phyloP scores from a whole-genome alignment of 371 early-diverging fungal genomes.

The Rhizopus sp. region DNA sequence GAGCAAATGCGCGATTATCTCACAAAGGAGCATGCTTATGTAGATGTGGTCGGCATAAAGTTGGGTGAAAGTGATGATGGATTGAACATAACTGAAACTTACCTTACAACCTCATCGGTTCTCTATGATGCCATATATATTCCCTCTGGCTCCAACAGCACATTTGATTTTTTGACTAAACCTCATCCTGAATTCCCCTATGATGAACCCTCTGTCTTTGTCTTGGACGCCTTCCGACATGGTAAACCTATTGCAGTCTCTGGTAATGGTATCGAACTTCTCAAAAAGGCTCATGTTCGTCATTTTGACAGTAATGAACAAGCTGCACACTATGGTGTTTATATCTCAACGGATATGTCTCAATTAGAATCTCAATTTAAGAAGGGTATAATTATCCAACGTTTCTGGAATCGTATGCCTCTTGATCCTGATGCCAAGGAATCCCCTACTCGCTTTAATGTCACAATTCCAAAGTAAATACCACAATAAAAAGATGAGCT shows the following conservation, averaged over 20 bases:
- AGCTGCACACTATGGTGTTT: slow-evolving; percentile 33
- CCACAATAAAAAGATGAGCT: background rate
- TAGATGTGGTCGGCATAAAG: slow-evolving; percentile 30
- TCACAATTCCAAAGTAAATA: background rate
- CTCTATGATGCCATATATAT: slow-evolving; percentile 46
- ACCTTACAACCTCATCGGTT: slow-evolving; percentile 33
- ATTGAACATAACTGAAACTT: slow-evolving; percentile 31
- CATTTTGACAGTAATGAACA: slow-evolving; percentile 40
- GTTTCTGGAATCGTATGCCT: slow-evolving; percentile 42
- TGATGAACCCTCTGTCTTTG: slow-evolving; percentile 36
- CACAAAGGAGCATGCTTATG: slow-evolving; percentile 31
- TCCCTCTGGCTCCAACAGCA: slow-evolving; percentile 29
- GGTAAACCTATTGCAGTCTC: slow-evolving; percentile 45
- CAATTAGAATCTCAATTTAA: slow-evolving; percentile 12
- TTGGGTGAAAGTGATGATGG: slow-evolving; percentile 26
- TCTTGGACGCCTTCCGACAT: slow-evolving; percentile 41
- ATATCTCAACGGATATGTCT: background rate
- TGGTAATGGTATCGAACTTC: slow-evolving; percentile 42
- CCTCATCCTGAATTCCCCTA: slow-evolving; percentile 26
- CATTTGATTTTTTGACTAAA: slow-evolving; percentile 21
- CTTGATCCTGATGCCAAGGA: slow-evolving; percentile 21
- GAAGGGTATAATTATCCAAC: slow-evolving; percentile 34
- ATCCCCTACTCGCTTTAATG: background rate
- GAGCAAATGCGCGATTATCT: slow-evolving; percentile 30
- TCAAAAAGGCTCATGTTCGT: slow-evolving; percentile 45